A percentile compares a stretch with the other conserved stretches of the same genome.
Conservation (phyloP, 2,329 filamentous ascomycete species). For the Torrubiella hemipterigena region DNA sequence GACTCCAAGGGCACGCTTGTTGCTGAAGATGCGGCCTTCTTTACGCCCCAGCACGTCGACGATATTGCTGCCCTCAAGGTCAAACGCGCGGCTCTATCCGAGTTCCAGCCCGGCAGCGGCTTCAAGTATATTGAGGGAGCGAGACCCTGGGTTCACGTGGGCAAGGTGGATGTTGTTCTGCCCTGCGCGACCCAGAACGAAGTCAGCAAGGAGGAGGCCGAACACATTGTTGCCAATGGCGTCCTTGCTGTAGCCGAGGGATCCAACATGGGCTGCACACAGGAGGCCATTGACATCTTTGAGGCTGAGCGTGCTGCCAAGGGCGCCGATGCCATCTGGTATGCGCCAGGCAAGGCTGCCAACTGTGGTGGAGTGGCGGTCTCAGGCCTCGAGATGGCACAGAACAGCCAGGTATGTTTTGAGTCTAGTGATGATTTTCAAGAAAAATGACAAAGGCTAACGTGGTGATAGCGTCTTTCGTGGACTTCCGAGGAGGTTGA, state of each 20-base stretch:
- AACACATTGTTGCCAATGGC: slow-evolving; percentile 65
- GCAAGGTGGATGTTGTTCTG: slow-evolving; percentile 80
- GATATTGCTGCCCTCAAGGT: slow-evolving; percentile 79
- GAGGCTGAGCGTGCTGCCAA: slow-evolving; percentile 65
- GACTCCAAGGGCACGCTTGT: slow-evolving; percentile 82
- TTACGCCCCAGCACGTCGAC: slow-evolving; percentile 66
- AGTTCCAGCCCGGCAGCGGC: slow-evolving; percentile 51
- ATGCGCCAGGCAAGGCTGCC: slow-evolving; percentile 91
- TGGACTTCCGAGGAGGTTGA: slow-evolving; percentile 92
- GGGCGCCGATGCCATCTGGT: slow-evolving; percentile 69
- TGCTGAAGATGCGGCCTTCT: slow-evolving; percentile 59
- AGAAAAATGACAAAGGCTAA: no score
- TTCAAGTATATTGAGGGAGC: slow-evolving; percentile 82
- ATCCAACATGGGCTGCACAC: slow-evolving; percentile 98
- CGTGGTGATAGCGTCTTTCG: slow-evolving; percentile 62
- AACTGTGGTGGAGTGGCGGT: slow-evolving; percentile 97
- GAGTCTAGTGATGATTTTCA: no score
- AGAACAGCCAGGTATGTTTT: slow-evolving; percentile 94
- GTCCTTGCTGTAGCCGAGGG: slow-evolving; percentile 86
- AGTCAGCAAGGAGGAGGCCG: slow-evolving; percentile 81
- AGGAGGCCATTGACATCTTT: slow-evolving; percentile 88
- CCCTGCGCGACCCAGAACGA: slow-evolving; percentile 97
- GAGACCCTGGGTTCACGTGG: slow-evolving; percentile 84
- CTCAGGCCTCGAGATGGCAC: slow-evolving; percentile 96
- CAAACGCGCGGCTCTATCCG: slow-evolving; percentile 69